Evolutionary conservation across 371 early-diverging fungal species (phyloP).

Genomic region (Actinomucor elegans): DNA sequence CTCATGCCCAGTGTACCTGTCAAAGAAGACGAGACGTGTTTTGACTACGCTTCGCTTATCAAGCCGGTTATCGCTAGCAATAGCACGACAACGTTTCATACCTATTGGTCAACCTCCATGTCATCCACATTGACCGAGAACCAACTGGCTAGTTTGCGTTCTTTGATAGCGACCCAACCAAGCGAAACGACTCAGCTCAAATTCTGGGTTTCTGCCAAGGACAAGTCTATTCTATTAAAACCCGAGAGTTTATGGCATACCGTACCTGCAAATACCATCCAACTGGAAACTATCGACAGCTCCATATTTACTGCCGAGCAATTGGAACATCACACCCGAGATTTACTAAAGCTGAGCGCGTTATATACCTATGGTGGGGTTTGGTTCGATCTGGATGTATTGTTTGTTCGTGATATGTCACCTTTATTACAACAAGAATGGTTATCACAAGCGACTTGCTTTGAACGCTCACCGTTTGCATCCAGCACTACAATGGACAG

Average conservation of each 20-base stretch:
- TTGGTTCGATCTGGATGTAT: slow-evolving; percentile 43
- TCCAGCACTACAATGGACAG: slow-evolving; percentile 27
- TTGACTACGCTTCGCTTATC: slow-evolving; percentile 39
- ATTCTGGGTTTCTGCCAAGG: slow-evolving; percentile 44
- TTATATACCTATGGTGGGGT: slow-evolving; percentile 47
- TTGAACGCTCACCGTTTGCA: slow-evolving; percentile 12
- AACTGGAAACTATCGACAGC: slow-evolving; percentile 23
- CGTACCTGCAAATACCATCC: neutral
- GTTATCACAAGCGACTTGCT: slow-evolving; percentile 43
- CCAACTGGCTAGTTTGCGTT: slow-evolving; percentile 33
- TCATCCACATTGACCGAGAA: slow-evolving; percentile 26
- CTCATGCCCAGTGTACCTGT: slow-evolving; percentile 40
- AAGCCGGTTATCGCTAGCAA: neutral
- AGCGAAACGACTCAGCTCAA: slow-evolving; percentile 24
- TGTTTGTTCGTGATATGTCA: slow-evolving; percentile 43
- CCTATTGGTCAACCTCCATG: slow-evolving; percentile 14
- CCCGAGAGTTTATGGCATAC: slow-evolving; percentile 18
- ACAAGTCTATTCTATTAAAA: neutral
- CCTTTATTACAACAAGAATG: slow-evolving; percentile 45
- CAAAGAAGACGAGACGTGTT: slow-evolving; percentile 40
- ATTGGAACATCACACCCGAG: neutral
- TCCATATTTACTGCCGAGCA: neutral
- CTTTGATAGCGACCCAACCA: slow-evolving; percentile 46
- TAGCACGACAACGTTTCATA: slow-evolving; percentile 12
- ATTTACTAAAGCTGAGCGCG: slow-evolving; percentile 22